Percentiles rank a stretch among this genome's conserved stretches.
phyloP scores from a whole-genome alignment of 768 basidiomycete species.

The Pluteus cervinus region DNA sequence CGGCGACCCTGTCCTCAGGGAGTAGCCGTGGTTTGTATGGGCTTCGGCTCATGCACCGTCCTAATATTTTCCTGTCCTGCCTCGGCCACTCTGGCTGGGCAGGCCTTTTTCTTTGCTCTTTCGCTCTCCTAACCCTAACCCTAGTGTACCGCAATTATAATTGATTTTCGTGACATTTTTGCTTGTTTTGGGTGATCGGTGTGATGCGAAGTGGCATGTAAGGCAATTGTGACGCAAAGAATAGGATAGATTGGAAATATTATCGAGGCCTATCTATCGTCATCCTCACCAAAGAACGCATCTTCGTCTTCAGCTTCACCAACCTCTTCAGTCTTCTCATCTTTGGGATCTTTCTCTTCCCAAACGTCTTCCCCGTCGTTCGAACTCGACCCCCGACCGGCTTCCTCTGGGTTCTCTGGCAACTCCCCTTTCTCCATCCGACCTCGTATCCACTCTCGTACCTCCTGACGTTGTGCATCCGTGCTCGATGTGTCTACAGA shows the following conservation, averaged over 20 bases:
- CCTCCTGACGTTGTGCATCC: conserved; percentile 46
- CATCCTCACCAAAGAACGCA: conserved; percentile 37
- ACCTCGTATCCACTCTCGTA: conserved; percentile 52
- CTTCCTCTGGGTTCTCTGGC: conserved; percentile 51
- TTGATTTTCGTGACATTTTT: background rate
- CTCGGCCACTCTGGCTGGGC: conserved; percentile 37
- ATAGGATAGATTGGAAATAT: too few relatives aligned
- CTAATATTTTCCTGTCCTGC: conserved; percentile 53
- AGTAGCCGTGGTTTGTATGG: conserved; percentile 41
- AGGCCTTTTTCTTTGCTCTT: conserved; percentile 22
- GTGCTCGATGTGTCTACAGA: conserved; percentile 28
- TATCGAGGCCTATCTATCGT: conserved; percentile 18
- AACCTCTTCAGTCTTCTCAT: conserved; percentile 6
- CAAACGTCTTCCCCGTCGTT: conserved; percentile 1
- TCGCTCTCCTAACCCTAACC: conserved; percentile 29
- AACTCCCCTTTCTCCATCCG: conserved; percentile 60
- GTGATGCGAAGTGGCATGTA: too few relatives aligned
- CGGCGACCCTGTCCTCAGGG: conserved; percentile 50
- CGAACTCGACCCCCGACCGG: background rate
- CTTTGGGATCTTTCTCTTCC: conserved; percentile 7
- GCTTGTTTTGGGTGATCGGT: too few relatives aligned
- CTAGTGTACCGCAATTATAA: conserved; percentile 16
- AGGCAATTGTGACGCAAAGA: too few relatives aligned
- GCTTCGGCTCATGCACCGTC: conserved; percentile 61
- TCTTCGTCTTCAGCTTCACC: conserved; percentile 24